Base-by-base conservation (phyloP, 371 early-diverging fungal genomes). In the Mortierella sp. region DNA sequence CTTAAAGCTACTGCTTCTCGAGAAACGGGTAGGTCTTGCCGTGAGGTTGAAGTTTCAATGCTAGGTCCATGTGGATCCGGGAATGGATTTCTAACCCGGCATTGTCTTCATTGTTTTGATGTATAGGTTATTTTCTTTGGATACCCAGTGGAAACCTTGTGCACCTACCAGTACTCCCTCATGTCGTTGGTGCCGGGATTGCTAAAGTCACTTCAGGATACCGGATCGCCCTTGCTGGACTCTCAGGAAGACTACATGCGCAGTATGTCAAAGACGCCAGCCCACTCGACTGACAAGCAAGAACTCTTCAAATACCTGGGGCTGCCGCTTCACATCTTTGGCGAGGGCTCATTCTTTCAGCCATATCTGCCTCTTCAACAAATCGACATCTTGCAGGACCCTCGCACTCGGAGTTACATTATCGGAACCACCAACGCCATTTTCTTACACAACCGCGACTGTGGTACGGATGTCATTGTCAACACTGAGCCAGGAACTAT, bases 321-420 rank as follows among this genome's bases (percentile, higher is more conserved):
- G 16, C 83, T 95, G 29, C 97, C 97, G 32, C 83, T 96, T 18
- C 87, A 92, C 56, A 87, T 96, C 11, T 96, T 96, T 87, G 95
- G 94, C 70, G 90, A 94, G 94, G 95, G 95, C 0, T 90, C 93
- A 0, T 95, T 96, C 71, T 96, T 96, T 78, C 96, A 96, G 75
- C 97, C 97, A 12, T 97, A 97, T 79, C 88, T 96, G 63, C 96
- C 97, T 16, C 87, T 97, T 14, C 97, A 97, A 78, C 97, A 97
- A 82, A 95, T 97, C 38, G 96, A 97, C 71, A 93, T 93, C 77
- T 79, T 96, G 0, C 92, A 92, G 55, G 91, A 94, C 16, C 90
- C 93, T 35, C 88, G 90, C 51, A 95, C 96, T 4, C 89, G 89
- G 63, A 91, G 95, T 0, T 96, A 93, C 76, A 86, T 96, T 5